These are phyloP conservation scores for Gossypium trilobum DNA, from an alignment of 441 rosid genomes.

Conservation along the genomic window DNA sequence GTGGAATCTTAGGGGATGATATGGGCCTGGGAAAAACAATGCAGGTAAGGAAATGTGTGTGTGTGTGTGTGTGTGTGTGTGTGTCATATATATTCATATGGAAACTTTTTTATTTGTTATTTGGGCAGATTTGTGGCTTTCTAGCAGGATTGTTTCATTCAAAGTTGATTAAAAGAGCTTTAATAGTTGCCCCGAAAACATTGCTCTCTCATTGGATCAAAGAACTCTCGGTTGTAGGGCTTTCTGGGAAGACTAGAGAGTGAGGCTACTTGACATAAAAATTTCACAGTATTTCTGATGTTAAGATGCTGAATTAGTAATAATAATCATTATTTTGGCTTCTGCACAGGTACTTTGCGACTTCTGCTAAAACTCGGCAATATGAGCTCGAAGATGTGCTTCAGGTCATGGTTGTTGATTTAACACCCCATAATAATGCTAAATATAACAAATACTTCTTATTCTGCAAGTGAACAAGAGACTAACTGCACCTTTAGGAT, in stretches of 20 bases:
- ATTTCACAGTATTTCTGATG: constrained; percentile 3
- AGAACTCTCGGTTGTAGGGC: constrained; percentile 77
- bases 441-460: neutral
- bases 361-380: constrained; percentile 59
- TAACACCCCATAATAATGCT: neutral
- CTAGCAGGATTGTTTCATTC: constrained; percentile 85
- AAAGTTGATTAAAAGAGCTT: constrained; percentile 61
- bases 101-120: constrained; percentile 11
- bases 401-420: constrained; percentile 40
- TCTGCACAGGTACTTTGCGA: constrained; percentile 58
- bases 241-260: constrained; percentile 77
- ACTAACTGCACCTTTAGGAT: neutral
- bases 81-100: neutral
- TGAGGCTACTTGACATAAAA: constrained; percentile 27
- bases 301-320: neutral
- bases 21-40: constrained; percentile 98
- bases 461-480: neutral
- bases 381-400: constrained; percentile 78
- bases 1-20: constrained; percentile 94
- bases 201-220: constrained; percentile 90
- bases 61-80: neutral
- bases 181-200: constrained; percentile 89
- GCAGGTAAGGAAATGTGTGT: constrained; percentile 50
- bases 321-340: neutral
- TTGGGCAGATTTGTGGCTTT: constrained; percentile 74